These are phyloP conservation scores for Echinosophora koreensis DNA, from an alignment of 306 rosid genomes.

Conservation along the genomic window DNA sequence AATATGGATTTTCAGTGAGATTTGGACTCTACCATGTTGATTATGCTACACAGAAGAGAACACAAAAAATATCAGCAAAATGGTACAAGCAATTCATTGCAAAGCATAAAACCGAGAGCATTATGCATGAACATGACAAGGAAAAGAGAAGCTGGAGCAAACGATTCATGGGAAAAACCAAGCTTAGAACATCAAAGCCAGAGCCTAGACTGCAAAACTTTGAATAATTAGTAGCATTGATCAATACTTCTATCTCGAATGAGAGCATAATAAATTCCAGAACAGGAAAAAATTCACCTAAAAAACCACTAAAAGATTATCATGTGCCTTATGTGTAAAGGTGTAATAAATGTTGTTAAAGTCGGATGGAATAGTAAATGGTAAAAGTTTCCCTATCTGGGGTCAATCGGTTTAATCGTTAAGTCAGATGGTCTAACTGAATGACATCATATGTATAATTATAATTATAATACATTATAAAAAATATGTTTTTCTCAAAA, in stretches of 20 bases:
- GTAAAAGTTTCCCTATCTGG: too few species aligned
- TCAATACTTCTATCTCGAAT: neutral
- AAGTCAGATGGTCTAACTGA: too few species aligned
- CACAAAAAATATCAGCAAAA: conserved; percentile 60
- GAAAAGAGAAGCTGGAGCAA: conserved; percentile 32
- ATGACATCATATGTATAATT: too few species aligned
- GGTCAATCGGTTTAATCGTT: too few species aligned
- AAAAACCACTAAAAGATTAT: too few species aligned
- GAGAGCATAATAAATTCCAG: too few species aligned
- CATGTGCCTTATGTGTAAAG: too few species aligned
- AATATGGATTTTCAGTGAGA: conserved; percentile 48
- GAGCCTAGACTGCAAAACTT: conserved; percentile 5
- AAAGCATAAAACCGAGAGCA: conserved; percentile 36
- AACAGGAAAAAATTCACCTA: too few species aligned
- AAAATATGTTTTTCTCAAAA: too few species aligned
- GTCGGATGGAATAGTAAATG: too few species aligned
- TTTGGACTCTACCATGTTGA: conserved; percentile 67
- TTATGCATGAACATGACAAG: neutral
- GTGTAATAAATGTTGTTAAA: too few species aligned
- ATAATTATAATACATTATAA: too few species aligned
- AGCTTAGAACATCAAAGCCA: conserved; percentile 35
- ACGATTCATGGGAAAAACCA: neutral
- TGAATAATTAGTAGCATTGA: neutral
- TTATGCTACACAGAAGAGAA: conserved; percentile 58
- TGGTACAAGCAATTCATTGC: conserved; percentile 67